Conservation (phyloP, 2,329 filamentous ascomycete species). For the Ascochyta rabiei region DNA sequence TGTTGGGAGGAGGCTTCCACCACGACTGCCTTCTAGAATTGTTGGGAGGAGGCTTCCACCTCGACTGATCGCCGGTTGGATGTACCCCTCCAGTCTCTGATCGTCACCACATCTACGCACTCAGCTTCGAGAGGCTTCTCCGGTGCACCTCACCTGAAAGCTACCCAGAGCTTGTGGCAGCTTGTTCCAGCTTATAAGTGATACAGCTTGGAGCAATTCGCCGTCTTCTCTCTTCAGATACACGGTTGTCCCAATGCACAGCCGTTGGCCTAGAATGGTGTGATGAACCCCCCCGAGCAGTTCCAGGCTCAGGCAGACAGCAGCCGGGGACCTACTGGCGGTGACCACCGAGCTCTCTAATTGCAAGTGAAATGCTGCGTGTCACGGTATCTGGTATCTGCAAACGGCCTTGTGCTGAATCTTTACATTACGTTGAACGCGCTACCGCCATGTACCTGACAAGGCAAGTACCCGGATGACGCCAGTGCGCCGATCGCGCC, state of each 20-base stretch:
- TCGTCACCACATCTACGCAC: neutral
- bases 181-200: neutral
- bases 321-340: neutral
- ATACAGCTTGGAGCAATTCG: neutral
- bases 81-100: constrained; percentile 7
- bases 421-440: constrained; percentile 16
- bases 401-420: constrained; percentile 10
- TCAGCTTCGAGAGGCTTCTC: constrained; percentile 2
- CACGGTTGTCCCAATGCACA: neutral
- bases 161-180: neutral
- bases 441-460: constrained; percentile 18
- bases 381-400: constrained; percentile 4
- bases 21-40: constrained; percentile 11
- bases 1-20: constrained; percentile 16
- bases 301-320: neutral
- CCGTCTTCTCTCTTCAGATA: neutral
- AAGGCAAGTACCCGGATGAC: constrained; percentile 16
- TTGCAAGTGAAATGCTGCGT: neutral
- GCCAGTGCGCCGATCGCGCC: constrained; percentile 15
- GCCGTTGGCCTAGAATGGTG: neutral
- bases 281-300: neutral
- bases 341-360: neutral
- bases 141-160: neutral
- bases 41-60: constrained; percentile 16
- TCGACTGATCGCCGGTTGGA: constrained; percentile 3